Evolutionary conservation across 2,329 filamentous ascomycete genomes (phyloP).

Genomic region (Dothistroma pini): DNA sequence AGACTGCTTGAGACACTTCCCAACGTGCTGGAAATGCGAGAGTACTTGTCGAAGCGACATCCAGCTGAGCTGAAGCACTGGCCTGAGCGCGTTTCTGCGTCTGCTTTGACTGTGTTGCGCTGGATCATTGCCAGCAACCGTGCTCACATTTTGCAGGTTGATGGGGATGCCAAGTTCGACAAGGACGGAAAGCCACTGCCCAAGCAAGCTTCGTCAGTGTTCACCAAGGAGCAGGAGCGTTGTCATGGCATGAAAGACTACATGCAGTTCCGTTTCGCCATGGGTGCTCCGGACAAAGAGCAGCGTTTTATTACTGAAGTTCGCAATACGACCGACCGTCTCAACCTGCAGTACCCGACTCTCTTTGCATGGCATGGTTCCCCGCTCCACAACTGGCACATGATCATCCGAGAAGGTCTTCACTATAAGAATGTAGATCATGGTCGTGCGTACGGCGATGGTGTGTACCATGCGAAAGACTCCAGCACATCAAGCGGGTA

Average conservation of each 20-base stretch:
- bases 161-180: constrained; percentile 32
- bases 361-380: constrained; percentile 89
- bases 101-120: constrained; percentile 65
- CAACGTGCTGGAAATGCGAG: constrained; percentile 55
- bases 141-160: constrained; percentile 78
- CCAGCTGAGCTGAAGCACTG: constrained; percentile 48
- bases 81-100: constrained; percentile 59
- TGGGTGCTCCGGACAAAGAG: constrained; percentile 86
- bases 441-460: constrained; percentile 71
- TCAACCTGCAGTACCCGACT: constrained; percentile 56
- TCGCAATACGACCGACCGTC: constrained; percentile 40
- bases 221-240: constrained; percentile 34
- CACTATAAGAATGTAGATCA: constrained; percentile 62
- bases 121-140: constrained; percentile 92
- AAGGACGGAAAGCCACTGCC: background rate
- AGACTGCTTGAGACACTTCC: constrained; percentile 59
- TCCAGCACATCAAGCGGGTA: constrained; percentile 58
- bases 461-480: constrained; percentile 71
- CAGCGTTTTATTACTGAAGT: constrained; percentile 66
- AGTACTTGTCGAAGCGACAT: constrained; percentile 42
- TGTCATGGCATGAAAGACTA: constrained; percentile 63
- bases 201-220: constrained; percentile 16
- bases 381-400: constrained; percentile 75
- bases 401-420: constrained; percentile 77
- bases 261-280: constrained; percentile 81